Evolutionary conservation across 2,329 filamentous ascomycete species (phyloP).

Genomic region (Cordyceps farinosa): DNA sequence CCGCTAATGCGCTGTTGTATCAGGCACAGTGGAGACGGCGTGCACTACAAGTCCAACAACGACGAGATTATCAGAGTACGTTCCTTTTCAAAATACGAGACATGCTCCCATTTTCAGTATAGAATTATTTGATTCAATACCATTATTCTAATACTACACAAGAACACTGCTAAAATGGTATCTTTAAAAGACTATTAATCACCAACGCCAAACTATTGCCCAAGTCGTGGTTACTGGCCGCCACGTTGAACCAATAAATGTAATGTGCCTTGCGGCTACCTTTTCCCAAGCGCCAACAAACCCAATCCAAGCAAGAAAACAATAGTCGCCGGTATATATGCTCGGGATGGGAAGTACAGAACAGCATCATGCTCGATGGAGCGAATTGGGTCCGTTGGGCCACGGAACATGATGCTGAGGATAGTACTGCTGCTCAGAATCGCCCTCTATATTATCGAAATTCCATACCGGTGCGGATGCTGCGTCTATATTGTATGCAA

Average conservation of each 20-base stretch:
- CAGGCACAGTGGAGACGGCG: neutral
- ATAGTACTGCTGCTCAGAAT: conserved; percentile 13
- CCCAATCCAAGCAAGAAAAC: neutral
- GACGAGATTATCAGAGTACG: no score
- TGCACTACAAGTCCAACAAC: neutral
- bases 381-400: neutral
- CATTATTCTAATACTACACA: neutral
- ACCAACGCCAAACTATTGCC: neutral
- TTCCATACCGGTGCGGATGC: neutral
- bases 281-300: conserved; percentile 4
- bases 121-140: neutral
- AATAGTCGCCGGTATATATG: neutral
- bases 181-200: conserved; percentile 7
- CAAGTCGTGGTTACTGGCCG: neutral
- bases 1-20: neutral
- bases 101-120: neutral
- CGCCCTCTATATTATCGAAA: neutral
- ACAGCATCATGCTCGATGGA: neutral
- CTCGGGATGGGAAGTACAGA: neutral
- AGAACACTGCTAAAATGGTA: conserved; percentile 6
- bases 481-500: conserved; percentile 13
- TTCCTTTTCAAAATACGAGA: no score
- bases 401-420: neutral
- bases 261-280: conserved; percentile 14
- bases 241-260: neutral